A percentile compares a stretch with the other conserved stretches of the same genome.
Evolutionary conservation across 768 basidiomycete genomes (phyloP).

Genomic region (Boletus rubescentipes): DNA sequence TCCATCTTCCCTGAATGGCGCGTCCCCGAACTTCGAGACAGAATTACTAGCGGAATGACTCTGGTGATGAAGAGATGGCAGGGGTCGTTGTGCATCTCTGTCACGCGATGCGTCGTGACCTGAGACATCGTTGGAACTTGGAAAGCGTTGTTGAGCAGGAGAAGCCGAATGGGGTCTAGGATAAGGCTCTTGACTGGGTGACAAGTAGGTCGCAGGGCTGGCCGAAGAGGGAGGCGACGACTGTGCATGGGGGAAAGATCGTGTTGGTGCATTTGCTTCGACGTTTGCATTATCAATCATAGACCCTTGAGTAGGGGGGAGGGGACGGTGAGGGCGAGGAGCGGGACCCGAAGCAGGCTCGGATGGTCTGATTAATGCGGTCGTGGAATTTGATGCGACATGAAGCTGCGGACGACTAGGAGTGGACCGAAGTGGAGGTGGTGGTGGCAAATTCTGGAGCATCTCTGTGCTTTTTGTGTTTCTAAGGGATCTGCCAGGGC

Average conservation of each 20-base stretch:
- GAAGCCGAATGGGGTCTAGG: slow-evolving; percentile 63
- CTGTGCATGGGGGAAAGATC: slow-evolving; percentile 27
- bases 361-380: slow-evolving; percentile 13
- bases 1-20: slow-evolving; percentile 30
- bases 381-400: slow-evolving; percentile 17
- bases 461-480: slow-evolving; percentile 31
- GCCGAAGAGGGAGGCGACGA: slow-evolving; percentile 21
- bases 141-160: slow-evolving; percentile 33
- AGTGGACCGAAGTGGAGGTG: slow-evolving; percentile 26
- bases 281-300: slow-evolving; percentile 16
- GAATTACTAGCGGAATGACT: slow-evolving; percentile 28
- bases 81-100: slow-evolving; percentile 29
- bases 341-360: slow-evolving; percentile 18
- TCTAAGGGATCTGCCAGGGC: slow-evolving; percentile 32
- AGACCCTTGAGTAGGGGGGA: slow-evolving; percentile 30
- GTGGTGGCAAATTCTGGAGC: slow-evolving; percentile 21
- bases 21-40: slow-evolving; percentile 33
- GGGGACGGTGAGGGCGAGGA: slow-evolving; percentile 28
- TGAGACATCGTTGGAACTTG: slow-evolving; percentile 15
- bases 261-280: slow-evolving; percentile 18
- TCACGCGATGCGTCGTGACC: slow-evolving; percentile 27
- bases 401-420: slow-evolving; percentile 32
- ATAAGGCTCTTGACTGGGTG: slow-evolving; percentile 55
- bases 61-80: slow-evolving; percentile 25
- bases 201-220: slow-evolving; percentile 32